Base-by-base conservation (phyloP, 768 basidiomycete genomes). In the Rhizopogon roseolus region DNA sequence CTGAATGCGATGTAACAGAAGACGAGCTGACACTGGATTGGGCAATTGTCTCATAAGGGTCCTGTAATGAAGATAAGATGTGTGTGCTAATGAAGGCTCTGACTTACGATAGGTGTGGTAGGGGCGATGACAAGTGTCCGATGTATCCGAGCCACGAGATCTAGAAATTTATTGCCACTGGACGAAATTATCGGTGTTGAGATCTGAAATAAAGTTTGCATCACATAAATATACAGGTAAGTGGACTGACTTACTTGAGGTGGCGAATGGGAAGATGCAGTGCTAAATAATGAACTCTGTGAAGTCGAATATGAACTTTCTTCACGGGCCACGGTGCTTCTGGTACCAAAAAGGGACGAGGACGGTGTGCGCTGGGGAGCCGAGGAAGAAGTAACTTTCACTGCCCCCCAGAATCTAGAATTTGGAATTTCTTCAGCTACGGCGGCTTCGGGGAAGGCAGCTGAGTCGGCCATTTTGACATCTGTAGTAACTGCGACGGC, bases 91-190 rank as follows among this genome's bases (percentile, higher is more conserved):
- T 16, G 34, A 34, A 36, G 19, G 14, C 34, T 10, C 10, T 36
- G 27, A 13, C 50, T 49, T 60, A 80, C 78, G 63, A 73, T 71
- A 16, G 81, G 77, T 36, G 76, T 64, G 4, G 76, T 66, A 7
- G 88, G 86, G 13, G 77, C 76, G 60, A 89, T 76, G 5, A 80
- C 75, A 25, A 92, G 72, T 17, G 80, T 77, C 50, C 78, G 76
- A 62, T 90, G 86, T 49, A 92, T 90, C 55, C 76, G 81, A n/a
- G 76, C 68, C 25, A 87, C 74, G 14, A 89, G 69, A 17, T 80
- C 79, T 32, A 72, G 67, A 62, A 88, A 85, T 34, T 67, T 71
- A 54, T 48, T 48, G 13, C 32, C 14, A 48, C 14, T 48, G 22
- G 46, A 9, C 5, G 46, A 48, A 22, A 36, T 22, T 36, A 36